phyloP scores from a whole-genome alignment of 192 early-diverging fungal species.

The Funneliformis geosporum region DNA sequence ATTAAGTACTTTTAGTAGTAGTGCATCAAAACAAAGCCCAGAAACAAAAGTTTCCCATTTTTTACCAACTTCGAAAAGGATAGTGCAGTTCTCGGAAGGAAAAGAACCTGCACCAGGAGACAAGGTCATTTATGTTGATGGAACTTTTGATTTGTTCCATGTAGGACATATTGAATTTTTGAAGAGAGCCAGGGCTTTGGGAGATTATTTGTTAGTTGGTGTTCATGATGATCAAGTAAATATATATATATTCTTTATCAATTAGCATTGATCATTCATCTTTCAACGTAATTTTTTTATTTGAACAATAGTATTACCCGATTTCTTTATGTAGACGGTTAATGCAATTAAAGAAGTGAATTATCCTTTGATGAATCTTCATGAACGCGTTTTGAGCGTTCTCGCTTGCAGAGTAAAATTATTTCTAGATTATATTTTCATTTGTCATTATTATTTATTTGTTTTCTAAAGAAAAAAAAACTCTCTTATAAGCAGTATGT shows the following conservation, averaged over 20 bases:
- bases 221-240: constrained; percentile 82
- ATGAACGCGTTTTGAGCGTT: constrained; percentile 93
- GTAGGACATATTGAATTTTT: constrained; percentile 94
- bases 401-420: constrained; percentile 81
- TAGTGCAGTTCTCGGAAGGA: constrained; percentile 90
- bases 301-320: background rate
- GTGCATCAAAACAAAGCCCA: constrained; percentile 40
- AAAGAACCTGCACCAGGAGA: constrained; percentile 74
- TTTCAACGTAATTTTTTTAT: background rate
- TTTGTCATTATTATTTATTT: background rate
- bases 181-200: constrained; percentile 77
- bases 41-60: constrained; percentile 81
- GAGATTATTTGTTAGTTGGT: constrained; percentile 91
- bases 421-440: background rate
- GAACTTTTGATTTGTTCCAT: constrained; percentile 96
- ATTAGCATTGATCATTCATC: background rate
- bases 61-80: constrained; percentile 81
- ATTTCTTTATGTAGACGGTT: constrained; percentile 56
- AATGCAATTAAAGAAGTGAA: constrained; percentile 85
- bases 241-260: background rate
- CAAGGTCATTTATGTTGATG: constrained; percentile 91
- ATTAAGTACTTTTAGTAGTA: constrained; percentile 58
- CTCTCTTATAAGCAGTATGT: constrained; percentile 61
- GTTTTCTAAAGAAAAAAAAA: background rate
- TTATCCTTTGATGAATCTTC: constrained; percentile 93